Evolutionary conservation across 2,329 filamentous ascomycete genomes (phyloP), one percentile per base, ranked within the genome.

Genomic region (Parasarocladium wereldwijsianum): DNA sequence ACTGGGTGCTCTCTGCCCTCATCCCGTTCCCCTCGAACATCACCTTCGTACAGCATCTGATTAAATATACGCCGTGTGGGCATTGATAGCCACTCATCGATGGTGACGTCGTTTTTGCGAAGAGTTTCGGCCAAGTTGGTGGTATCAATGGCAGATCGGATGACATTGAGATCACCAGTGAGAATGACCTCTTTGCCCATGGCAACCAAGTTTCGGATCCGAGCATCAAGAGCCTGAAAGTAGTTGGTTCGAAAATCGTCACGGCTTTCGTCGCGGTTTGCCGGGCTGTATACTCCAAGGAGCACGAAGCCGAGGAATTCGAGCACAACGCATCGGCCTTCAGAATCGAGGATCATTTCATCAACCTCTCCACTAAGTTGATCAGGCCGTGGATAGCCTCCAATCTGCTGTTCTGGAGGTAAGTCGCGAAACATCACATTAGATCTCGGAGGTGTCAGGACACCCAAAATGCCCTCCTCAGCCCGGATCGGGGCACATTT

Each of bases 301-400:
- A 98, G 66, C 4, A 98, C 84, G 49, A 98, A 96, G 3, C 84
- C 86, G 0, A 85, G 83, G 41, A 98, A 96, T 47, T 96, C 90
- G 4, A 98, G 64, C 24, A 93, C 65, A 6, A 96, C 73, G 42
- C 85, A 93, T 27, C 90, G 77, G 1, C 90, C 90, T 58, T 98
- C 90, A 0, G 82, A 81, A 49, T 98, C 90, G 6, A 96, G 68
- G 1, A 65, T 65, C 3, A 65, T 60, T 24, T 82, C 73, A 43
- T 93, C 83, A 4, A 84, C 53, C 1, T 54, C 48, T 8, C 64
- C 60, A 1, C 63, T 57, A 2, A 93, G 62, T 44, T 93, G 85
- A 12, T 64, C 60, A 1, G 63, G 52, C 2, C 62, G 71, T 1
- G 84, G 86, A 51, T 96, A 96, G 4, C 90, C 90, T 4, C 90